phyloP scores from a whole-genome alignment of 108 stramenopile genomes.

The Cyclostephanos tholiformis region DNA sequence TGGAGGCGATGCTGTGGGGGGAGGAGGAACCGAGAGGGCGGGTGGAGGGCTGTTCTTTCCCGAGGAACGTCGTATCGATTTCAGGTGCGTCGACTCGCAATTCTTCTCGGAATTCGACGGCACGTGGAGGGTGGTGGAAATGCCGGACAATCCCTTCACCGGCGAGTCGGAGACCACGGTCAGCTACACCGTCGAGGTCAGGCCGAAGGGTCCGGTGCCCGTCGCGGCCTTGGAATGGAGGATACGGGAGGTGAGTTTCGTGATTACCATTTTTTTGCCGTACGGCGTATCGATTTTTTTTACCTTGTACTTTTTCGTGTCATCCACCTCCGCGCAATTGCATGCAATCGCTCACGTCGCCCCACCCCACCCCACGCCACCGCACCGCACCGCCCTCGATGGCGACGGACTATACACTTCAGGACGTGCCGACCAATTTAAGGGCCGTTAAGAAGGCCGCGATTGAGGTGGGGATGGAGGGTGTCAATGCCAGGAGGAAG shows the following conservation, averaged over 20 bases:
- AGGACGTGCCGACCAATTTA: conserved; percentile 75
- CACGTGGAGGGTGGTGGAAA: conserved; percentile 42
- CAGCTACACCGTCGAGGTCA: conserved; percentile 68
- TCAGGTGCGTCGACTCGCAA: conserved; percentile 65
- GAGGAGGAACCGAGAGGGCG: no score
- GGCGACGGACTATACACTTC: no score
- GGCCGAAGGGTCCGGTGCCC: conserved; percentile 74
- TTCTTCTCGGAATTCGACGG: conserved; percentile 75
- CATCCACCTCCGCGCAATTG: no score
- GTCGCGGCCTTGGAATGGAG: conserved; percentile 79
- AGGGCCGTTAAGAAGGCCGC: conserved; percentile 69
- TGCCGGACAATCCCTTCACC: conserved; percentile 32
- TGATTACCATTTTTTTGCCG: background rate
- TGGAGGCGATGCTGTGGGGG: background rate
- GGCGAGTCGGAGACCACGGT: conserved; percentile 53
- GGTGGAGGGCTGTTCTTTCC: conserved; percentile 10
- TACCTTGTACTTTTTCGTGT: background rate
- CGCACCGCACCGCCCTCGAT: no score
- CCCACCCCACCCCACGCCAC: no score
- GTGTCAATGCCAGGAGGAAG: conserved; percentile 35
- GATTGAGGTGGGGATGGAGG: conserved; percentile 53
- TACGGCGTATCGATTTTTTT: no score
- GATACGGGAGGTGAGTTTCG: conserved; percentile 52
- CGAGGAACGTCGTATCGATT: conserved; percentile 56
- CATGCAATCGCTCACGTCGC: no score